Evolutionary conservation across 208 protist genomes (phyloP).

Genomic region (Leptomonas pyrrhocoris): DNA sequence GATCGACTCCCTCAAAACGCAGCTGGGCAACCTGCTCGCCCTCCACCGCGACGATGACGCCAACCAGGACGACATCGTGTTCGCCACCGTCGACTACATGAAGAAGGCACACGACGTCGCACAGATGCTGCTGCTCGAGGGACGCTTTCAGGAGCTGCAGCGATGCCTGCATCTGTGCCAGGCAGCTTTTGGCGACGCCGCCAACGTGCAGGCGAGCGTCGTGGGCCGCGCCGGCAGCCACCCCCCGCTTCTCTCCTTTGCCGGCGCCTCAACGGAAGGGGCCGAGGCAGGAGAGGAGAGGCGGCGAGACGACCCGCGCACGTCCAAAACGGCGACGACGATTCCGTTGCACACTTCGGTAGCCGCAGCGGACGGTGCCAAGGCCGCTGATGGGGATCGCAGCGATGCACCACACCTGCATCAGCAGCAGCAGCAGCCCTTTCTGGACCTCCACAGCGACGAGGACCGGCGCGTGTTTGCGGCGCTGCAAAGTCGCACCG

Average conservation of each 20-base stretch:
- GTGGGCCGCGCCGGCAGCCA: constrained; percentile 1
- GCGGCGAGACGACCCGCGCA: not conserved
- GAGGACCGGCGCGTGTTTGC: constrained; percentile 58
- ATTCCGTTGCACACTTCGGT: not conserved
- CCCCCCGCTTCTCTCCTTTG: constrained; percentile 10
- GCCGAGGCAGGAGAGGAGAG: not conserved
- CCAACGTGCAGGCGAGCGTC: constrained; percentile 11
- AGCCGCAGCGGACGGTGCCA: not conserved
- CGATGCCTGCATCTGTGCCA: constrained; percentile 73
- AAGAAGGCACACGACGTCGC: constrained; percentile 52
- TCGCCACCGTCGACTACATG: constrained; percentile 69
- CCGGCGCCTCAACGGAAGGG: not conserved
- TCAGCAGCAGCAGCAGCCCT: constrained; percentile 6
- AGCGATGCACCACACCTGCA: not conserved
- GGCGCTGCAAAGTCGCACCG: constrained; percentile 59
- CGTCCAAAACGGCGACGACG: not conserved
- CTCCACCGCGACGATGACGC: constrained; percentile 58
- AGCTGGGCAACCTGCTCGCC: constrained; percentile 48
- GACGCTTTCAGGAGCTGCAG: constrained; percentile 68
- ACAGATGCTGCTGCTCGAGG: constrained; percentile 63
- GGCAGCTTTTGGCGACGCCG: constrained; percentile 21
- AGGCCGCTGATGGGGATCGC: not conserved
- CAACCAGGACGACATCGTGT: constrained; percentile 77
- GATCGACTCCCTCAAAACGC: constrained; percentile 46
- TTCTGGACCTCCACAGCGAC: constrained; percentile 29